Conservation (phyloP, 176 grass and related monocot species). For the Zoysia japonica region DNA sequence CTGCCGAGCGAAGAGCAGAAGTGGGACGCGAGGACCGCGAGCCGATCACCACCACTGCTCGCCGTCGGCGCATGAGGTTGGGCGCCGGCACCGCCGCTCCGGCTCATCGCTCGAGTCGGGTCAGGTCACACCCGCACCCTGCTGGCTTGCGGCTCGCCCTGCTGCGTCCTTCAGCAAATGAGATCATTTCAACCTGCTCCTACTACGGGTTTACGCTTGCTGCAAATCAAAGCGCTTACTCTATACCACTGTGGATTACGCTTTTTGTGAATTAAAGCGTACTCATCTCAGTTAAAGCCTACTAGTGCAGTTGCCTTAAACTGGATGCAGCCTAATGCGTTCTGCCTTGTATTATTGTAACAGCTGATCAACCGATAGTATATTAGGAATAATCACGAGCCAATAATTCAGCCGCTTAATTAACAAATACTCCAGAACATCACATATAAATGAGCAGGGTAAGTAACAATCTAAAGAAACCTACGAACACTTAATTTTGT, state of each 20-base stretch:
- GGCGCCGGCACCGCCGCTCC: not conserved
- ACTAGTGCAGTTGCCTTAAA: not conserved
- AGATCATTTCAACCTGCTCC: not conserved
- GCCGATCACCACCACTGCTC: constrained; percentile 25
- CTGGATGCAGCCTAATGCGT: too few species aligned
- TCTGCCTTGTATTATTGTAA: not conserved
- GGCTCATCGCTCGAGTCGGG: not conserved
- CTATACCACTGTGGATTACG: too few species aligned
- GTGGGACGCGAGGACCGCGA: constrained; percentile 58
- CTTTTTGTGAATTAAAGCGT: not conserved
- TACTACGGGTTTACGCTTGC: too few species aligned
- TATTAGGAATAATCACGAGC: not conserved
- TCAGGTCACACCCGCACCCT: not conserved
- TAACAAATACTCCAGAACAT: not conserved
- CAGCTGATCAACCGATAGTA: not conserved
- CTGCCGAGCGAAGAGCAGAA: constrained; percentile 18
- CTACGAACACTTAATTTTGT: constrained; percentile 30
- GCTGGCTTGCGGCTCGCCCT: not conserved
- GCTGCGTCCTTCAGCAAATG: too few species aligned
- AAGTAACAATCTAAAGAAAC: constrained; percentile 35
- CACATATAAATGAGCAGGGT: constrained; percentile 21
- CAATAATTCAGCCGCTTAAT: too few species aligned
- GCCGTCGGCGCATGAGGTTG: constrained; percentile 7
- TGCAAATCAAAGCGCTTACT: too few species aligned
- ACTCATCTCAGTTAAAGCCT: not conserved